These are phyloP conservation scores for Neolentinus lepideus DNA, from an alignment of 1,284 basidiomycete genomes.

Conservation along the genomic window DNA sequence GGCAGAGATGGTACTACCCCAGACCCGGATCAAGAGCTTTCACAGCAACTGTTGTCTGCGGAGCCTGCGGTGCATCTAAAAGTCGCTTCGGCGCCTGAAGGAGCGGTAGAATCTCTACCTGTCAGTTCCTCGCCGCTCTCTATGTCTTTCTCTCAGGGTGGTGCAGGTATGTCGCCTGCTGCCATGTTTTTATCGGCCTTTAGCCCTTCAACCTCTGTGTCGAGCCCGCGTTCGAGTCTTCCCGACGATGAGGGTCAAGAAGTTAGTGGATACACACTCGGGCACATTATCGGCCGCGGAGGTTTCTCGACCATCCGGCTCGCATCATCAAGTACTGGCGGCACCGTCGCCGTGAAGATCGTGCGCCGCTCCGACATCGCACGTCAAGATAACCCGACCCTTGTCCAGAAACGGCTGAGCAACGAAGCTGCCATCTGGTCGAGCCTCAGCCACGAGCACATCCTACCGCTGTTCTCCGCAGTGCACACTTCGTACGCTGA, in stretches of 20 bases:
- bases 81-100: neutral
- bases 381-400: constrained; percentile 38
- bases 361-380: constrained; percentile 50
- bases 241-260: constrained; percentile 55
- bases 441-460: constrained; percentile 65
- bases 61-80: neutral
- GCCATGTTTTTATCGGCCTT: constrained; percentile 76
- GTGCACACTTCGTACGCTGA: constrained; percentile 63
- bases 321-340: constrained; percentile 62
- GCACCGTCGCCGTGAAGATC: constrained; percentile 78
- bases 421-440: constrained; percentile 82
- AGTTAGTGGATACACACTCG: constrained; percentile 72
- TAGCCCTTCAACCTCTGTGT: constrained; percentile 27
- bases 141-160: neutral
- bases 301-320: constrained; percentile 84
- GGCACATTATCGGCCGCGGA: constrained; percentile 74
- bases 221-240: constrained; percentile 15
- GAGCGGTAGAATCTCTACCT: neutral
- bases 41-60: neutral
- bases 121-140: neutral
- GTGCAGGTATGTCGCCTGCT: constrained; percentile 50
- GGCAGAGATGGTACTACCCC: neutral
- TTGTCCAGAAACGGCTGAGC: constrained; percentile 52
- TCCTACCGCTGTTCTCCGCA: constrained; percentile 76
- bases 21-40: constrained; percentile 1